Percentiles rank a stretch among this genome's conserved stretches.
phyloP scores from a whole-genome alignment of 129 eudicot species.

The Ambrosia artemisiifolia region DNA sequence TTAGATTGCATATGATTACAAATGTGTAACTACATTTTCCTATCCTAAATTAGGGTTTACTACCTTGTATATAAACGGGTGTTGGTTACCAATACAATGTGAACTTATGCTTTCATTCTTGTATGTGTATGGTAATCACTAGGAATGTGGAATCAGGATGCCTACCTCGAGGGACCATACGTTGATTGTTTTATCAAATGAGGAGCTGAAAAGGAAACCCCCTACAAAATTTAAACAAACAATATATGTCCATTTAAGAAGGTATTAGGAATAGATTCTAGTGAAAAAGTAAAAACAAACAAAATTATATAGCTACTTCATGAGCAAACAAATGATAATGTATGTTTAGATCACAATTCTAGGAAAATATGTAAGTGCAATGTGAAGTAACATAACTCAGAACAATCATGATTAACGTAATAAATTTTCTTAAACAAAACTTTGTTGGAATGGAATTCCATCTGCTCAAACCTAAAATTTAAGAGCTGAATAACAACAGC shows the following conservation, averaged over 20 bases:
- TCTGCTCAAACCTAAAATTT: neutral
- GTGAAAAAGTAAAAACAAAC: neutral
- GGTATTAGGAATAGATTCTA: neutral
- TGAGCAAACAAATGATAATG: neutral
- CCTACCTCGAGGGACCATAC: conserved; percentile 75
- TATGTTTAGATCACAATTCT: neutral
- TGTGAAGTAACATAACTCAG: neutral
- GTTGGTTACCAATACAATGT: neutral
- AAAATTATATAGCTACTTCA: neutral
- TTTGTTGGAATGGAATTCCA: neutral
- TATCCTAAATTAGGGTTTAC: neutral
- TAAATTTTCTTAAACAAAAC: conserved; percentile 1
- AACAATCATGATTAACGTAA: neutral
- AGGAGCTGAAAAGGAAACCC: conserved; percentile 80
- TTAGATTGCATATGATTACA: neutral
- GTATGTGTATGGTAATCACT: neutral
- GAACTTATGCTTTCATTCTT: neutral
- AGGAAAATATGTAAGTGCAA: neutral
- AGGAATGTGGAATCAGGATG: conserved; percentile 14
- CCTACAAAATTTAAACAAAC: conserved; percentile 45
- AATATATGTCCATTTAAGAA: neutral
- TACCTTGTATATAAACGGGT: neutral
- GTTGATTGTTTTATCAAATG: conserved; percentile 68
- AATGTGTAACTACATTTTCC: neutral
- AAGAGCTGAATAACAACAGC: too few species aligned